Conservation (phyloP, 345 rosid species). For the Clausena lansium region DNA sequence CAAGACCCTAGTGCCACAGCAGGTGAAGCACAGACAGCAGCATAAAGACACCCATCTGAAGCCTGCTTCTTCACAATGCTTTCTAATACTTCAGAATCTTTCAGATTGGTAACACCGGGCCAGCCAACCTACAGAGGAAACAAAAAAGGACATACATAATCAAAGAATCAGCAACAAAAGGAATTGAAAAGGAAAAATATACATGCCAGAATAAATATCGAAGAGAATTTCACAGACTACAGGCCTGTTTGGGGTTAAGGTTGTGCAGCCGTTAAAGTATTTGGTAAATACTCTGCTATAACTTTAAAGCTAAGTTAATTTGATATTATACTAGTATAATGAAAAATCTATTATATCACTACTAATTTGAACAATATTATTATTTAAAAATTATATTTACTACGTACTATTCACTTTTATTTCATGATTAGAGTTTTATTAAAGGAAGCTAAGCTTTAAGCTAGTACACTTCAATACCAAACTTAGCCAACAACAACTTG, state of each 20-base stretch:
- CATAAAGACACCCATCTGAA: constrained; percentile 63
- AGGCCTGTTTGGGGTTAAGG: too few relatives aligned
- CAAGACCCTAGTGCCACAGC: constrained; percentile 78
- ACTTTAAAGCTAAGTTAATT: too few relatives aligned
- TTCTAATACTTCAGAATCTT: constrained; percentile 64
- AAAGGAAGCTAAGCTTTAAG: too few relatives aligned
- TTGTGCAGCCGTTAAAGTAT: too few relatives aligned
- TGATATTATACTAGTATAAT: too few relatives aligned
- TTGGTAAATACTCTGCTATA: too few relatives aligned
- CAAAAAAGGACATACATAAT: not conserved
- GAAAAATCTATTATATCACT: too few relatives aligned
- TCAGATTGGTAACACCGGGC: constrained; percentile 79
- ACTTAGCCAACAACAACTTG: not conserved
- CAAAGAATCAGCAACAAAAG: not conserved
- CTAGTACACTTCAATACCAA: too few relatives aligned
- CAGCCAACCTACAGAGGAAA: constrained; percentile 65
- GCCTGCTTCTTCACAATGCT: constrained; percentile 78
- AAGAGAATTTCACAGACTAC: not conserved
- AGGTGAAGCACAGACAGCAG: constrained; percentile 90
- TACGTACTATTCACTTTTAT: too few relatives aligned
- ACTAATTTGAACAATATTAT: too few relatives aligned
- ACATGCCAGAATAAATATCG: not conserved
- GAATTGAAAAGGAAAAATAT: not conserved
- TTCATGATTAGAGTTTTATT: too few relatives aligned
- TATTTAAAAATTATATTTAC: too few relatives aligned